These are phyloP conservation scores for Pestalotiopsis sp. DNA, from an alignment of 2,329 filamentous ascomycete genomes.

Conservation along the genomic window DNA sequence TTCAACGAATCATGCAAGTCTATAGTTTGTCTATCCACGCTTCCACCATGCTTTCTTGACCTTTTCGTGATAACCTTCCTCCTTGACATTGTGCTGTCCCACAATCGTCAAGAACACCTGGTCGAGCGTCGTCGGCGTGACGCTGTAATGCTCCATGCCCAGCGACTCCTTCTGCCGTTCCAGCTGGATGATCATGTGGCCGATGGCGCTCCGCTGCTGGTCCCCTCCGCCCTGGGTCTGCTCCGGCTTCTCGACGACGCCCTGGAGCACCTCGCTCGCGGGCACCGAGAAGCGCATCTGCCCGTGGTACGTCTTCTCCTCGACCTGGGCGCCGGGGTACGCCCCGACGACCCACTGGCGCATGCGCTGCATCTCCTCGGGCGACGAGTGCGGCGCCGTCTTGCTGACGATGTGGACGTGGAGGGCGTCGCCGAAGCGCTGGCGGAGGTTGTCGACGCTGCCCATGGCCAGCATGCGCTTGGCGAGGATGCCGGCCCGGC, in stretches of 20 bases:
- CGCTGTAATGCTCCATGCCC: constrained; percentile 83
- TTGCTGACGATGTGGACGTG: constrained; percentile 81
- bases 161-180: constrained; percentile 71
- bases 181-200: constrained; percentile 69
- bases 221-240: constrained; percentile 71
- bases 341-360: constrained; percentile 64
- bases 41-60: constrained; percentile 13
- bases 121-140: constrained; percentile 84
- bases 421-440: constrained; percentile 75
- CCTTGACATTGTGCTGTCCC: constrained; percentile 74
- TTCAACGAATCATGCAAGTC: too few species aligned
- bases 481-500: constrained; percentile 83
- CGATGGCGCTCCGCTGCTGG: constrained; percentile 53
- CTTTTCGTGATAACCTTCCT: constrained; percentile 62
- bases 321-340: constrained; percentile 69
- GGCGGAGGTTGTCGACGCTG: constrained; percentile 70
- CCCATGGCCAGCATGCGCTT: constrained; percentile 84
- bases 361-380: constrained; percentile 68
- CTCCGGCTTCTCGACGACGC: constrained; percentile 27
- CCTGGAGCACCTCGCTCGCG: constrained; percentile 40
- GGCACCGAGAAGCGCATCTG: constrained; percentile 85
- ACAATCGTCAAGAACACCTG: constrained; percentile 91
- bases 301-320: constrained; percentile 78
- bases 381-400: constrained; percentile 72
- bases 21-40: not conserved